A percentile compares a stretch with the other conserved stretches of the same genome.
Conservation (phyloP, 495 filamentous ascomycete genomes). For the Copromyces sp. region DNA sequence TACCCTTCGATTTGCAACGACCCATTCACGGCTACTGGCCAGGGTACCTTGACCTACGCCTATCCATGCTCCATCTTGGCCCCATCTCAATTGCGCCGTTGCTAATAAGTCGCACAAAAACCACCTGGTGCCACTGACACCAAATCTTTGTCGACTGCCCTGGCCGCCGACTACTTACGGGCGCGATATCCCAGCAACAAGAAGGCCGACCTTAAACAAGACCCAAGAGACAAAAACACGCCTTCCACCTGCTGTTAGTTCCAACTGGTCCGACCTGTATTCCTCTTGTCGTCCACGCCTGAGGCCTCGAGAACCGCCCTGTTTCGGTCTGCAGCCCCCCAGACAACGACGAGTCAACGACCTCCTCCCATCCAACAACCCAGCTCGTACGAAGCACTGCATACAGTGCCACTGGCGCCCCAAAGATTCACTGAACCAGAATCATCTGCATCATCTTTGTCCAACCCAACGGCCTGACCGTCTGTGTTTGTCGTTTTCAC, state of each 20-base stretch:
- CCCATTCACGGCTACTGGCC: constrained; percentile 19
- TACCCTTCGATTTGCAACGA: constrained; percentile 27
- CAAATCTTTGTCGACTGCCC: constrained; percentile 32
- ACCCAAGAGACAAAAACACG: constrained; percentile 2
- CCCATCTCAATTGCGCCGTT: constrained; percentile 28
- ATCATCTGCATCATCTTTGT: constrained; percentile 38
- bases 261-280: neutral
- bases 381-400: constrained; percentile 31
- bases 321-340: constrained; percentile 31
- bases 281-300: constrained; percentile 8
- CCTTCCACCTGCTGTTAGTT: neutral
- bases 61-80: constrained; percentile 28
- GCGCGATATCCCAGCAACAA: neutral
- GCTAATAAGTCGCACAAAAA: constrained; percentile 44
- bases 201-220: constrained; percentile 4
- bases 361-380: constrained; percentile 12
- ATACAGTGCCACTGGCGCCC: constrained; percentile 34
- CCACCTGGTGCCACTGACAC: constrained; percentile 36
- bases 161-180: neutral
- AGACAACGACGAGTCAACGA: constrained; percentile 9
- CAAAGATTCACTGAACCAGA: constrained; percentile 31
- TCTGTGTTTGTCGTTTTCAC: constrained; percentile 6
- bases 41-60: constrained; percentile 25
- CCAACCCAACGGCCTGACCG: constrained; percentile 19
- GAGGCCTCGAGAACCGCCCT: constrained; percentile 6